These are phyloP conservation scores for Camellia lanceoleosa DNA, from an alignment of 148 eudicot genomes.

Conservation along the genomic window DNA sequence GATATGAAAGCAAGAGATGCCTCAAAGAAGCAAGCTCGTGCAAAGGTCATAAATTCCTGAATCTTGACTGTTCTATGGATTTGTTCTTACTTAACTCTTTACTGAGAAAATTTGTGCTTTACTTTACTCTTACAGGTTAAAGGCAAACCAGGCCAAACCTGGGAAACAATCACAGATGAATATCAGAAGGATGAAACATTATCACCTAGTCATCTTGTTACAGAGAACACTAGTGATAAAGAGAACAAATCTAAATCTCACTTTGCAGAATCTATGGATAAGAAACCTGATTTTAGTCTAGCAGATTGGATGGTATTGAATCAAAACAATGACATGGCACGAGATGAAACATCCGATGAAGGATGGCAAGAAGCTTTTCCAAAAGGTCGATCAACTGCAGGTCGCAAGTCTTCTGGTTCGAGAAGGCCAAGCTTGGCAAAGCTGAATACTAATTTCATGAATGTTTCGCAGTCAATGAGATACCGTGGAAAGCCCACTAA, in stretches of 20 bases:
- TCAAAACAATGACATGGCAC: conserved; percentile 35
- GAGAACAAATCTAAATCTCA: conserved; percentile 58
- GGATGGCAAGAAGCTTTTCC: conserved; percentile 98
- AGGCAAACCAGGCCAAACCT: conserved; percentile 55
- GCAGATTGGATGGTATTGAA: conserved; percentile 24
- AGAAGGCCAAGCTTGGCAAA: conserved; percentile 72
- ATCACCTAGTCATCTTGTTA: conserved; percentile 31
- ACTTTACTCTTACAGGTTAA: conserved; percentile 48
- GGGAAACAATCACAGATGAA: conserved; percentile 46
- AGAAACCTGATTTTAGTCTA: conserved; percentile 30
- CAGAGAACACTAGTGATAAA: conserved; percentile 55
- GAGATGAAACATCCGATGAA: conserved; percentile 68
- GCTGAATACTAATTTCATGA: conserved; percentile 64
- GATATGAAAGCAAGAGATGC: conserved; percentile 86
- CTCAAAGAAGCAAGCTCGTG: conserved; percentile 92
- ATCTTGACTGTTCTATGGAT: conserved; percentile 3
- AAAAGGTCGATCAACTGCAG: conserved; percentile 64
- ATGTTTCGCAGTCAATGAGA: conserved; percentile 46
- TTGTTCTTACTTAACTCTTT: conserved; percentile 4
- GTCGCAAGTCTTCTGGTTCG: conserved; percentile 61
- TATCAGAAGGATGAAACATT: conserved; percentile 45
- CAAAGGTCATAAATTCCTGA: conserved; percentile 50
- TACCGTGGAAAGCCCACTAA: conserved; percentile 49
- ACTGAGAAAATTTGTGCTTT: conserved; percentile 14
- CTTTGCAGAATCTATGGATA: conserved; percentile 33